These are phyloP conservation scores for Lycium barbarum DNA, from an alignment of 257 asterid species.

Conservation along the genomic window DNA sequence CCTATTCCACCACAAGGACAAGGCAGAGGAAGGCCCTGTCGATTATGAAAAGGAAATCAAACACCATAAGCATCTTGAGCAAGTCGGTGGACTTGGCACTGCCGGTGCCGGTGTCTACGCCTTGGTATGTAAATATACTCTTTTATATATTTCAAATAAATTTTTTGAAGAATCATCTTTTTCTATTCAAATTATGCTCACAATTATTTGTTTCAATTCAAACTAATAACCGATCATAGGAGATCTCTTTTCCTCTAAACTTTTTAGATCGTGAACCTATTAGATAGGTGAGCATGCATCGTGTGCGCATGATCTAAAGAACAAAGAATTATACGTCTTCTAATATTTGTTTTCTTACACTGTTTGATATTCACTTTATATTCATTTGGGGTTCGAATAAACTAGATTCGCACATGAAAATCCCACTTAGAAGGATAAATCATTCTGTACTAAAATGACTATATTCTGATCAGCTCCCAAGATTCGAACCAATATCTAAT, in stretches of 20 bases:
- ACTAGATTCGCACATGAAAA: no score
- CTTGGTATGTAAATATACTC: slow-evolving; percentile 26
- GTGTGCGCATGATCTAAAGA: background rate
- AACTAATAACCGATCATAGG: background rate
- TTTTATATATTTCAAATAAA: background rate
- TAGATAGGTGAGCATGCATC: background rate
- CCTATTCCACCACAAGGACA: slow-evolving; percentile 43
- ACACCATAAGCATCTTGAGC: slow-evolving; percentile 39
- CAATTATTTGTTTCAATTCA: no score
- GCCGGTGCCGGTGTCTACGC: slow-evolving; percentile 44
- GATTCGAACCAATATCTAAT: no score
- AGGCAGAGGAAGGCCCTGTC: slow-evolving; percentile 29
- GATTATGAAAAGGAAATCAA: slow-evolving; percentile 41
- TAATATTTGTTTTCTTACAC: no score
- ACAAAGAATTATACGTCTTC: background rate
- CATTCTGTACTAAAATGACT: no score
- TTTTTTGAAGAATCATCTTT: background rate
- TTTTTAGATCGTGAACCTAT: background rate
- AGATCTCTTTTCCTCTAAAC: background rate
- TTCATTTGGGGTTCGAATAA: no score
- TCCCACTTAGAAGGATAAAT: no score
- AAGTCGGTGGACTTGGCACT: slow-evolving; percentile 34
- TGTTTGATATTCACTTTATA: background rate
- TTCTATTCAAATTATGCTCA: background rate
- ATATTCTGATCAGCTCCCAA: no score